Evolutionary conservation across 768 basidiomycete genomes (phyloP).

Genomic region (Amanita rimosa): DNA sequence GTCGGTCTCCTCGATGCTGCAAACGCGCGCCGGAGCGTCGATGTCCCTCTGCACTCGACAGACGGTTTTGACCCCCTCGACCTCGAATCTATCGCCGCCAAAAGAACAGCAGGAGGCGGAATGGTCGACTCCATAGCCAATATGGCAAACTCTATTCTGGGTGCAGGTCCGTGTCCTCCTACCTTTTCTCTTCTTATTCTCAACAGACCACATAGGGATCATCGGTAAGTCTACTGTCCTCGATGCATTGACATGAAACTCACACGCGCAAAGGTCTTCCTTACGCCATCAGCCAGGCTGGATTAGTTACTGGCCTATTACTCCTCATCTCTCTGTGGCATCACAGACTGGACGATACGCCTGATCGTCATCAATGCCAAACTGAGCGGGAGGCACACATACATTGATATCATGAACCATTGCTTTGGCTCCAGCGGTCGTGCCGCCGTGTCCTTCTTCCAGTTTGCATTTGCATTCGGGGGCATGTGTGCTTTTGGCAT

Average conservation of each 20-base stretch:
- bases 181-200: constrained; percentile 1
- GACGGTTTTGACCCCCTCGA: constrained; percentile 29
- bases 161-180: constrained; percentile 52
- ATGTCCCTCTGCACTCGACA: constrained; percentile 34
- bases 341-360: constrained; percentile 98
- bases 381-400: constrained; percentile 83
- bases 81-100: constrained; percentile 62
- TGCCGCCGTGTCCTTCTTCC: constrained; percentile 91
- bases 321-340: constrained; percentile 68
- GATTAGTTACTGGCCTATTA: constrained; percentile 81
- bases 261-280: constrained; percentile 55
- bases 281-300: constrained; percentile 90
- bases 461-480: constrained; percentile 96
- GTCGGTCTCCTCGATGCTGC: constrained; percentile 68
- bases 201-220: constrained; percentile 38
- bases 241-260: constrained; percentile 1
- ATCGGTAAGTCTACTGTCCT: constrained; percentile 39
- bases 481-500: constrained; percentile 99
- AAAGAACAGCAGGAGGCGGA: constrained; percentile 57
- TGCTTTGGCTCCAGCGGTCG: constrained; percentile 90
- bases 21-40: constrained; percentile 42
- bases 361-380: constrained; percentile 95
- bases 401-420: constrained; percentile 89
- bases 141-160: constrained; percentile 95
- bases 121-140: constrained; percentile 76